Evolutionary conservation across 23 red algal genomes (phyloP), one percentile per base, ranked within the genome.

Genomic region (Chondrus crispus): DNA sequence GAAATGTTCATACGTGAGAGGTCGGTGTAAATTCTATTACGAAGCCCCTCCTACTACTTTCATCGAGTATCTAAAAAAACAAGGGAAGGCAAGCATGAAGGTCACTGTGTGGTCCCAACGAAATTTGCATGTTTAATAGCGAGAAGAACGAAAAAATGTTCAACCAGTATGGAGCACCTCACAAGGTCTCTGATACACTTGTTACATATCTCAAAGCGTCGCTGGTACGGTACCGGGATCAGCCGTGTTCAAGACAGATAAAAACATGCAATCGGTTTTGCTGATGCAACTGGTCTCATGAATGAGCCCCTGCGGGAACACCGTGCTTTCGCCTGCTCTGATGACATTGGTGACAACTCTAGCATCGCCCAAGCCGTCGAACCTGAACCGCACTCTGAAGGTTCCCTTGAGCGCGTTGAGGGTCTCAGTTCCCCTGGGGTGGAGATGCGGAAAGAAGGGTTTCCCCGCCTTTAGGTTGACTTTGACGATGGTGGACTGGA

Each of bases 291-390:
- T 41, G 22, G 84, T 82, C 11, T 62, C 70, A 47, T 95, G 92
- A 36, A 88, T 80, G 44, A 88, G 71, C 5, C 82, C 92, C 75
- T 88, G 75, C 5, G 92, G 92, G 72, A 95, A 95, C 3, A 95
- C 84, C 7, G 92, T 95, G 2, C 69, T 64, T 47, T 85, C 57
- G 35, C 81, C 92, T 14, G 84, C 52, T 29, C 51, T 68, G 26
- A 95, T 29, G 7, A 63, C 45, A 41, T 86, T 95, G 4, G 76
- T 69, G 22, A 95, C 68, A 28, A 62, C 44, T 13, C 92, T 58
- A 19, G 90, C 58, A 30, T 48, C 46, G 8, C 60, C 60, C 30
- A 88, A 54, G 10, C 74, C 92, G 51, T 95, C 92, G 30, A 87
- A 90, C 36, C 14, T 63, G 38, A 95, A 95, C 18, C 60, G 80